Base-by-base conservation (phyloP, 2,329 filamentous ascomycete species). In the Pseudogymnoascus sp. region DNA sequence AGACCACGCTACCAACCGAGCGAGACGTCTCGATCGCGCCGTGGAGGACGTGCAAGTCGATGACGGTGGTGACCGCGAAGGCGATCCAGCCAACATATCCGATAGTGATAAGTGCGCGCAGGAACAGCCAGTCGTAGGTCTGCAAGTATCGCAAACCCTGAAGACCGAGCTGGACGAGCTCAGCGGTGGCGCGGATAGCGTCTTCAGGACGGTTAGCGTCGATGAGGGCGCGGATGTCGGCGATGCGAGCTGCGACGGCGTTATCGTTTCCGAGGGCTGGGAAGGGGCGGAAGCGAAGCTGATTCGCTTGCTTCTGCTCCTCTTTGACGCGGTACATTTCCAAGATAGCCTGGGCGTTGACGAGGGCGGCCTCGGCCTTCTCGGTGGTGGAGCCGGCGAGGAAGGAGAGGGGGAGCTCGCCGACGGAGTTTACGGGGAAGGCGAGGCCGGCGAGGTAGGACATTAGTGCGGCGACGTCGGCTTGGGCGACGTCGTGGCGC, bases 311-410 rank as follows among this genome's bases (percentile, higher is more conserved):
- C 78, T 97, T 97, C 67, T 88, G 83, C 67, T 88, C 86, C 74
- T 97, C 93, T 76, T 99, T 99, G 64, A 99, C 89, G 25, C 84
- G 86, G 73, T 97, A 99, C 89, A 97, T 97, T 73, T 99, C 95
- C 31, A 99, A 78, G 59, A 99, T 95, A 42, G 89, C 88, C 69
- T 86, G 86, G 0, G 92, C 89, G 71, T 99, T 99, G 38, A 89
- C 87, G 18, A 97, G 78, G 5, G 91, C 86, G 1, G 92, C 93
- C 70, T 90, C 83, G 0, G 96, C 91, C 75, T 97, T 97, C 66
- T 91, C 86, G 61, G 85, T 82, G 7, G 86, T 81, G 69, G 82
- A 81, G 0, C 88, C 90, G 60, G 89, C 84, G 7, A 97, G 78
- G 73, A 89, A 99, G 0, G 90, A 84, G 31, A 99, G 78, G 0